Conservation (phyloP, 306 rosid genomes). For the Castanea mollissima region DNA sequence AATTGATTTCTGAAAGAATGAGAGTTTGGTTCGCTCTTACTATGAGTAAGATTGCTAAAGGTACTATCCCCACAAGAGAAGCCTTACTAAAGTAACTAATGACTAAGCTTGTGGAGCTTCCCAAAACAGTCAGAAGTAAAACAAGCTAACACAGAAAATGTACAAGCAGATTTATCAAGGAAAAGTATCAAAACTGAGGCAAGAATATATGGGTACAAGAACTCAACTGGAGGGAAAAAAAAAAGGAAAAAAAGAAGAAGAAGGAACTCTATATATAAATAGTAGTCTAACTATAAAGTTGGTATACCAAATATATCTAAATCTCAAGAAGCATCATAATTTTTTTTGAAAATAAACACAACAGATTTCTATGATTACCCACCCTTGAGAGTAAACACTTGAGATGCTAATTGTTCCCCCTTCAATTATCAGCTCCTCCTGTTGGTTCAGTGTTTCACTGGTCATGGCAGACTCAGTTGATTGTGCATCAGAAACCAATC, state of each 20-base stretch:
- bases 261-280: neutral
- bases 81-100: neutral
- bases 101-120: neutral
- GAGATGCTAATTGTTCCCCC: constrained; percentile 96
- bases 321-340: constrained; percentile 3
- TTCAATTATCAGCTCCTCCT: constrained; percentile 64
- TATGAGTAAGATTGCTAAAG: too few relatives aligned
- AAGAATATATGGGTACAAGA: neutral
- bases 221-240: neutral
- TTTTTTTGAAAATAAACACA: neutral
- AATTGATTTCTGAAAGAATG: too few relatives aligned
- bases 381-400: constrained; percentile 94
- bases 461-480: constrained; percentile 55
- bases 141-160: neutral
- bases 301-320: neutral
- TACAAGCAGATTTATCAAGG: neutral
- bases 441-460: constrained; percentile 52
- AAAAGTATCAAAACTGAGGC: constrained; percentile 1
- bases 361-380: constrained; percentile 31
- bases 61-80: neutral
- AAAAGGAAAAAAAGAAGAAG: neutral
- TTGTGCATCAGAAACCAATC: constrained; percentile 63
- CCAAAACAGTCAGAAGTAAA: neutral
- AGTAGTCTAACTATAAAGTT: neutral
- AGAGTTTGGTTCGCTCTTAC: too few relatives aligned